phyloP scores from a whole-genome alignment of 805 yeast species.

The Saccharomycopsis sp. region DNA sequence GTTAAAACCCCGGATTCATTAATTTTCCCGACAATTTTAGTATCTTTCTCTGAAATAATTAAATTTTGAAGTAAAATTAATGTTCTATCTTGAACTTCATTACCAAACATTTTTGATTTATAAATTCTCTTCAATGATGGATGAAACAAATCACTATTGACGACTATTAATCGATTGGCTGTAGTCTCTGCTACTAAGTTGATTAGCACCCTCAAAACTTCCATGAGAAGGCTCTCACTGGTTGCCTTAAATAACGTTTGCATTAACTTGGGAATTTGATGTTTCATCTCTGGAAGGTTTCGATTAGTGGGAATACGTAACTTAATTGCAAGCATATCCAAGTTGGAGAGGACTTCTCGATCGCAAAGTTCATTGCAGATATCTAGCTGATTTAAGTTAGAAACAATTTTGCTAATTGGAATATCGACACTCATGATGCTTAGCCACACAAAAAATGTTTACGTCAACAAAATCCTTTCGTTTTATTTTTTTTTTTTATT shows the following conservation, averaged over 20 bases:
- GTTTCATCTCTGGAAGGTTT: not conserved
- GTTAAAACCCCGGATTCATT: not conserved
- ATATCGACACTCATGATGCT: not conserved
- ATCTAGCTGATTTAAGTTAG: not conserved
- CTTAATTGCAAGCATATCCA: not conserved
- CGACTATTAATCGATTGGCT: constrained; percentile 12
- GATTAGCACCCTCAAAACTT: constrained; percentile 16
- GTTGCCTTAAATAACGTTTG: not conserved
- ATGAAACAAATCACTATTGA: not conserved
- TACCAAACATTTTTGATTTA: not conserved
- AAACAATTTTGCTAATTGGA: not conserved
- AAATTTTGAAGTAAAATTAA: constrained; percentile 14
- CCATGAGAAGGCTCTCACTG: not conserved
- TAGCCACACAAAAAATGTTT: no score
- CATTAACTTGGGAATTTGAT: not conserved
- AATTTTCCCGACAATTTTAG: constrained; percentile 2
- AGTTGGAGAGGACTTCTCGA: not conserved
- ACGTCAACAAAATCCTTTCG: no score
- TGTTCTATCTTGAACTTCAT: not conserved
- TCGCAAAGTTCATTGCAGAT: not conserved
- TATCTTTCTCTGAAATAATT: constrained; percentile 1
- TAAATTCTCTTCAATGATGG: constrained; percentile 3
- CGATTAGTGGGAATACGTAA: not conserved
- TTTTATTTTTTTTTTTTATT: no score
- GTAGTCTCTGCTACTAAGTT: constrained; percentile 18